phyloP scores from a whole-genome alignment of 495 filamentous ascomycete genomes.

The Physcia stellaris region DNA sequence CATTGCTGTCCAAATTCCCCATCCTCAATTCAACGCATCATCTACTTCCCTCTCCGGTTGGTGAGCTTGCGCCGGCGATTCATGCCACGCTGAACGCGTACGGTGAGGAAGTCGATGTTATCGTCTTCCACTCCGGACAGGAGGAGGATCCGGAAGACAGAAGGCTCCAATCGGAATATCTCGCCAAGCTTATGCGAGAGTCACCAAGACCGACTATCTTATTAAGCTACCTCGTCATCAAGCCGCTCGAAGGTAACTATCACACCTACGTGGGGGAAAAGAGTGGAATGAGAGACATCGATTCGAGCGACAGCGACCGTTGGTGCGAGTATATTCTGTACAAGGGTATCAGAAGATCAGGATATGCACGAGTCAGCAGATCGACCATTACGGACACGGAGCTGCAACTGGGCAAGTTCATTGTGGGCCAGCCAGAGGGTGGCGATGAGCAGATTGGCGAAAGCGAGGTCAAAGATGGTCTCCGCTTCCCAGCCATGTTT shows the following conservation, averaged over 20 bases:
- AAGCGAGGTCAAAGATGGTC: constrained; percentile 56
- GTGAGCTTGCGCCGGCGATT: constrained; percentile 92
- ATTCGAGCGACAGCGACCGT: constrained; percentile 84
- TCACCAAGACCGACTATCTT: constrained; percentile 71
- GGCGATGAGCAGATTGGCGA: constrained; percentile 47
- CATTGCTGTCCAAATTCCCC: constrained; percentile 90
- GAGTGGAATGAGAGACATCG: constrained; percentile 92
- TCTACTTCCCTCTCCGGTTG: constrained; percentile 80
- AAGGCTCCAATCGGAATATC: constrained; percentile 73
- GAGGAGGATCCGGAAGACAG: constrained; percentile 95
- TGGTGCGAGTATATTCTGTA: constrained; percentile 99
- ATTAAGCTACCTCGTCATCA: constrained; percentile 84
- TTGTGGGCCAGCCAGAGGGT: constrained; percentile 57
- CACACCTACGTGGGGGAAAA: constrained; percentile 82
- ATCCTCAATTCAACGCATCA: constrained; percentile 97
- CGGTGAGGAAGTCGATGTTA: constrained; percentile 77
- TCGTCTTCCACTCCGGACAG: constrained; percentile 98
- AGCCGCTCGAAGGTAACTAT: constrained; percentile 86
- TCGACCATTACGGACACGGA: constrained; percentile 95
- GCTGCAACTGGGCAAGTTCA: constrained; percentile 90
- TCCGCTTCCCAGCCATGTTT: constrained; percentile 80
- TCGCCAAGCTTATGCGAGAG: constrained; percentile 77
- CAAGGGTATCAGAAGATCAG: constrained; percentile 73
- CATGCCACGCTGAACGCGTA: constrained; percentile 91
- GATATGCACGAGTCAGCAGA: constrained; percentile 80